Conservation (phyloP, 1,284 basidiomycete genomes). For the Pseudozyma hubeiensis region DNA sequence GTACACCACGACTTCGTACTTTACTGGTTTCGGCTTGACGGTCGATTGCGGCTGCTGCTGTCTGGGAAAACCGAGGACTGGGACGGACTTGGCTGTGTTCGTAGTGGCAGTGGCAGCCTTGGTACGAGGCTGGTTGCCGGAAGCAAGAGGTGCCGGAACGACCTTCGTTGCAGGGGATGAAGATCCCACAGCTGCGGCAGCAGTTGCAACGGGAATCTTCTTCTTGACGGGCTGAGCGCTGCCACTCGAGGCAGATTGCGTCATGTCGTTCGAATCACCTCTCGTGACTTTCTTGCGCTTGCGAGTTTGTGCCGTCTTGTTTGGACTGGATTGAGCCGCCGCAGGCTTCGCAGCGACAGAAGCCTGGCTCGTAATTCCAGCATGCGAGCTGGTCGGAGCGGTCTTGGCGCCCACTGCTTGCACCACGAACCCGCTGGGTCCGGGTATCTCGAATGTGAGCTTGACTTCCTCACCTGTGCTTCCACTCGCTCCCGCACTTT, state of each 20-base stretch:
- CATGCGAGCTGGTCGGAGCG: no score
- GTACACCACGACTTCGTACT: slow-evolving; percentile 21
- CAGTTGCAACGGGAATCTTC: not conserved
- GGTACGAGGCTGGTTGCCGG: not conserved
- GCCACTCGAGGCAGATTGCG: not conserved
- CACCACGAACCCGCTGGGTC: not conserved
- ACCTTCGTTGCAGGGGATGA: not conserved
- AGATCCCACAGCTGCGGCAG: not conserved
- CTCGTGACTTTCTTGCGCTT: slow-evolving; percentile 4
- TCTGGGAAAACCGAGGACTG: not conserved
- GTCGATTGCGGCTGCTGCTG: not conserved
- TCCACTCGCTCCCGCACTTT: not conserved
- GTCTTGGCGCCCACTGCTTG: no score
- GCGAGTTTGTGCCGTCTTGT: no score
- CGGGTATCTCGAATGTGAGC: not conserved
- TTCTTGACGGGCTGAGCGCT: slow-evolving; percentile 9
- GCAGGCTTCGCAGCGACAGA: no score
- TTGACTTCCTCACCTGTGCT: not conserved
- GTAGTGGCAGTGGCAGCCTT: not conserved
- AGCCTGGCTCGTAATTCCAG: no score
- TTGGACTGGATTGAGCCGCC: no score
- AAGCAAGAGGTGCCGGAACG: not conserved
- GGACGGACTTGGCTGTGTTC: not conserved
- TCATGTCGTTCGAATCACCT: not conserved
- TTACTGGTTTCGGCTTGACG: slow-evolving; percentile 8